These are phyloP conservation scores for Cochlearia excelsa DNA, from an alignment of 345 rosid species.

Conservation along the genomic window DNA sequence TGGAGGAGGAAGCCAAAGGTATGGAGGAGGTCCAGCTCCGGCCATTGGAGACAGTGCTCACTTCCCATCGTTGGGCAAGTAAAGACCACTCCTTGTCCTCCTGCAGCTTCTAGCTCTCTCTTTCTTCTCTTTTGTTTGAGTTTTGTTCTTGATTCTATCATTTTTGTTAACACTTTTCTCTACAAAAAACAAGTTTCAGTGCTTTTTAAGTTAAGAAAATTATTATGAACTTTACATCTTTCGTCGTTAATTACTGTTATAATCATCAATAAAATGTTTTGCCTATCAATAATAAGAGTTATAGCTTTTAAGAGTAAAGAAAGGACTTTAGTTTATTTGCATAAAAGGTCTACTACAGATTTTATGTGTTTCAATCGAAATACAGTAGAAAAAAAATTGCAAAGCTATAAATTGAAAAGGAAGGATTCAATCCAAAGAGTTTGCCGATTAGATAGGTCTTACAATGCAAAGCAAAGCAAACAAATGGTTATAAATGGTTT, in stretches of 20 bases:
- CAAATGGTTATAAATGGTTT: constrained; percentile 19
- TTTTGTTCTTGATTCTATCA: constrained; percentile 27
- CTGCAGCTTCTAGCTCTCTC: background rate
- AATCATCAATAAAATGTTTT: too few species aligned
- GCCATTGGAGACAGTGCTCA: constrained; percentile 61
- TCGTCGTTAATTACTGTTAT: too few species aligned
- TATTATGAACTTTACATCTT: background rate
- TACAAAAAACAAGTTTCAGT: background rate
- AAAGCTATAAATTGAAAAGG: constrained; percentile 1
- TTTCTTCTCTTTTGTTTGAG: constrained; percentile 12
- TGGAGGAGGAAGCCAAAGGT: constrained; percentile 25
- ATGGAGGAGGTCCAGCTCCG: constrained; percentile 38
- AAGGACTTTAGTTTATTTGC: too few species aligned
- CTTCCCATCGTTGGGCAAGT: constrained; percentile 62
- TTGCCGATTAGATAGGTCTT: constrained; percentile 19
- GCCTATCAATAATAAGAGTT: background rate
- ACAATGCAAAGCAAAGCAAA: constrained; percentile 26
- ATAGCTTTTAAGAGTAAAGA: too few species aligned
- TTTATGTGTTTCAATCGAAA: background rate
- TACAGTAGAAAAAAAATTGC: background rate
- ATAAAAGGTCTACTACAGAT: background rate
- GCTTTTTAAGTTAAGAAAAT: constrained; percentile 6
- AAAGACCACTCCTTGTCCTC: constrained; percentile 14
- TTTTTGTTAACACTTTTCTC: constrained; percentile 27
- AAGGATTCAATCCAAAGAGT: constrained; percentile 14